Percentiles rank a stretch among this genome's conserved stretches.
These are phyloP conservation scores for Bacidia rubella DNA, from an alignment of 495 filamentous ascomycete genomes.

Conservation along the genomic window DNA sequence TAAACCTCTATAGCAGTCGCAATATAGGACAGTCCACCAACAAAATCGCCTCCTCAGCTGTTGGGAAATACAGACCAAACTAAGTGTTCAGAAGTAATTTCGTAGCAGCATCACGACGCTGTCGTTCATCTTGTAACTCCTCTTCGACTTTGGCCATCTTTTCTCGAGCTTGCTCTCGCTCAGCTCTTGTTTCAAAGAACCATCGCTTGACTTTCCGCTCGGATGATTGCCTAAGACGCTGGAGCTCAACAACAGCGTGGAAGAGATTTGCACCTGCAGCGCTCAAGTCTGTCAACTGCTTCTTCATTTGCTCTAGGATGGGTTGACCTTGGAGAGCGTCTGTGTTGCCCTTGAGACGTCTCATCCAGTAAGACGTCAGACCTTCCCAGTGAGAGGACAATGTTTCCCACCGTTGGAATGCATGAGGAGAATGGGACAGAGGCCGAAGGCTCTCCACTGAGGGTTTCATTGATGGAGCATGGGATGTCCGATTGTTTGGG, in stretches of 20 bases:
- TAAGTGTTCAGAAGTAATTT: too few species aligned
- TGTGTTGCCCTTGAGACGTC: conserved; percentile 74
- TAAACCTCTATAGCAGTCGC: too few species aligned
- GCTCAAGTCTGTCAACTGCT: conserved; percentile 89
- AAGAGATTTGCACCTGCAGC: conserved; percentile 97
- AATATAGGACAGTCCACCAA: too few species aligned
- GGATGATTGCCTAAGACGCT: conserved; percentile 86
- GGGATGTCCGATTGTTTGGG: too few species aligned
- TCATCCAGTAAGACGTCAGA: conserved; percentile 95
- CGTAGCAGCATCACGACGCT: conserved; percentile 48
- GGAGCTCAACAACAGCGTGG: conserved; percentile 91
- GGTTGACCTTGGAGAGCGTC: conserved; percentile 71
- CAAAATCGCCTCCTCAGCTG: too few species aligned
- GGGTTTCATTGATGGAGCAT: too few species aligned
- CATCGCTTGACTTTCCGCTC: conserved; percentile 97
- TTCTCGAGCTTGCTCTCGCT: conserved; percentile 76
- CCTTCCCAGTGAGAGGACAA: conserved; percentile 97
- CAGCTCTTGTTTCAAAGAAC: conserved; percentile 88
- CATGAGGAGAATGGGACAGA: conserved; percentile 86
- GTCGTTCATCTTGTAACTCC: conserved; percentile 57
- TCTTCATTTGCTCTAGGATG: conserved; percentile 70
- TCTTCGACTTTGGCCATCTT: conserved; percentile 67
- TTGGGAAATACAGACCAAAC: too few species aligned
- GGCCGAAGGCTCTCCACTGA: too few species aligned
- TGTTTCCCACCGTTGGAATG: conserved; percentile 94